A percentile compares a stretch with the other conserved stretches of the same genome.
Conservation (phyloP, 345 rosid genomes). For the Lepidium africanum region DNA sequence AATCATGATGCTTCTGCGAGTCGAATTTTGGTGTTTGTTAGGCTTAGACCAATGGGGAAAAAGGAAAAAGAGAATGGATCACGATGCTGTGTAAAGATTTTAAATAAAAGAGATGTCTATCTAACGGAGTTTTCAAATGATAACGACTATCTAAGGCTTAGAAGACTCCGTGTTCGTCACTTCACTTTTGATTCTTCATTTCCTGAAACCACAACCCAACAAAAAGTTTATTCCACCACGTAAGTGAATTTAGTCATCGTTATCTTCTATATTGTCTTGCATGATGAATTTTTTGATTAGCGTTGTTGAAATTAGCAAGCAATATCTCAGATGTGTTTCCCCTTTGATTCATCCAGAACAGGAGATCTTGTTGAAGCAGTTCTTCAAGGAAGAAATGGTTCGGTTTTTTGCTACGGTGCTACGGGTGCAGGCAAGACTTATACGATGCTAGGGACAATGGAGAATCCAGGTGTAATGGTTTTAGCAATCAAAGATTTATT, state of each 20-base stretch:
- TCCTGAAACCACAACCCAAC: slow-evolving; percentile 26
- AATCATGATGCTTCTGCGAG: slow-evolving; percentile 29
- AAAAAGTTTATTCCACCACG: slow-evolving; percentile 82
- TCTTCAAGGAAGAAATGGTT: slow-evolving; percentile 85
- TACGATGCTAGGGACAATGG: slow-evolving; percentile 87
- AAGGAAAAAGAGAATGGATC: slow-evolving; percentile 83
- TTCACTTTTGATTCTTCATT: slow-evolving; percentile 84
- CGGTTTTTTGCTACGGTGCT: slow-evolving; percentile 98
- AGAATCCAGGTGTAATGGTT: slow-evolving; percentile 97
- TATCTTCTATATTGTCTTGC: background rate
- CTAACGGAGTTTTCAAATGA: slow-evolving; percentile 76
- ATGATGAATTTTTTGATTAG: slow-evolving; percentile 1
- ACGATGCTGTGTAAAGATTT: slow-evolving; percentile 70
- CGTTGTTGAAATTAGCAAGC: background rate
- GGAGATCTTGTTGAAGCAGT: slow-evolving; percentile 88
- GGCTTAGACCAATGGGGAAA: slow-evolving; percentile 91
- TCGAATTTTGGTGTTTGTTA: slow-evolving; percentile 73
- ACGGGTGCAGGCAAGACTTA: slow-evolving; percentile 97
- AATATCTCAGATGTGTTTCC: background rate
- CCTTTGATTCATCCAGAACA: slow-evolving; percentile 46
- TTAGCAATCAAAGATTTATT: slow-evolving; percentile 91
- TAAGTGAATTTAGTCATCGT: slow-evolving; percentile 31
- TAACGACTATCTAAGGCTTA: slow-evolving; percentile 70
- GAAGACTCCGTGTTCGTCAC: slow-evolving; percentile 84
- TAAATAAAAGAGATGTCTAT: slow-evolving; percentile 75